Percentiles rank a stretch among this genome's conserved stretches.
Evolutionary conservation across 2,329 filamentous ascomycete species (phyloP).

Genomic region (Zasmidium citrigriseum): DNA sequence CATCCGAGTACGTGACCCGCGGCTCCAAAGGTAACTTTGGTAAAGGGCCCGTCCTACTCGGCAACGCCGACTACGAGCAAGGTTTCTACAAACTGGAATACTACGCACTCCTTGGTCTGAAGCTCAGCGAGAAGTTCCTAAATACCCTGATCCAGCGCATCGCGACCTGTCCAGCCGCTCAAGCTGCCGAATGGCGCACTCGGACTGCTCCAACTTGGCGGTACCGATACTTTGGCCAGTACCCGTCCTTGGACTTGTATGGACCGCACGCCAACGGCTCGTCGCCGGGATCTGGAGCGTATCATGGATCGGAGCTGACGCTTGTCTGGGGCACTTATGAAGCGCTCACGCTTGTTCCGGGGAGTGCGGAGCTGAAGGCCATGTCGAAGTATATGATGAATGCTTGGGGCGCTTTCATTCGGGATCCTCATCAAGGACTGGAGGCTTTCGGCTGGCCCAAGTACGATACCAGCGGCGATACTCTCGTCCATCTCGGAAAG

Average conservation of each 20-base stretch:
- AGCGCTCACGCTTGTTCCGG: slow-evolving; percentile 26
- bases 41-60: slow-evolving; percentile 36
- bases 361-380: slow-evolving; percentile 31
- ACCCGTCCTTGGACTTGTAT: slow-evolving; percentile 18
- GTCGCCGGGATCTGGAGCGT: slow-evolving; percentile 28
- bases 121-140: too few relatives aligned
- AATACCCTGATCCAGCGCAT: neutral
- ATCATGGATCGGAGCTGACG: slow-evolving; percentile 37
- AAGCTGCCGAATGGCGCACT: neutral
- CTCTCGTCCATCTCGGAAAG: too few relatives aligned
- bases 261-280: neutral
- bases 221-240: slow-evolving; percentile 34
- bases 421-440: slow-evolving; percentile 31
- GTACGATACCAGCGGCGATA: slow-evolving; percentile 19
- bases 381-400: slow-evolving; percentile 39
- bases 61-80: slow-evolving; percentile 35
- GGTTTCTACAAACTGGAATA: neutral
- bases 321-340: slow-evolving; percentile 39
- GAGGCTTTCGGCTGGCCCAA: slow-evolving; percentile 32
- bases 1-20: slow-evolving; percentile 31
- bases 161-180: neutral
- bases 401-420: slow-evolving; percentile 37
- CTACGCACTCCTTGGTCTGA: neutral
- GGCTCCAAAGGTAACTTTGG: slow-evolving; percentile 31
- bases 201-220: slow-evolving; percentile 38